A percentile compares a stretch with the other conserved stretches of the same genome.
Conservation (phyloP, 2,329 filamentous ascomycete genomes). For the Simplicillium sp. region DNA sequence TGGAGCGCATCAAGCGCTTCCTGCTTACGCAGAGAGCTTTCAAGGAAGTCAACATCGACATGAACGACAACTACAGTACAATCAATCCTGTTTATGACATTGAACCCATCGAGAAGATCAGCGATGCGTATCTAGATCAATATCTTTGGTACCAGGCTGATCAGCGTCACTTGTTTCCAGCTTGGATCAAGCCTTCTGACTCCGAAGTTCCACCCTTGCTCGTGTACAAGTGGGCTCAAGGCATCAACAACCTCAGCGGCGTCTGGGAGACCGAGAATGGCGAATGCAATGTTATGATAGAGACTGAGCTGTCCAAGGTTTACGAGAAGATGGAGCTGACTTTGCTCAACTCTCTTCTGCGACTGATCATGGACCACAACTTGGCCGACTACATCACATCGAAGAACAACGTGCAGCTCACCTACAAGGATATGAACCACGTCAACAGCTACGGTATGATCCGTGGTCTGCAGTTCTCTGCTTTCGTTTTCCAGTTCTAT, state of each 20-base stretch:
- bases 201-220: slow-evolving; percentile 92
- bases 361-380: slow-evolving; percentile 99
- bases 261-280: slow-evolving; percentile 93
- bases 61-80: slow-evolving; percentile 99
- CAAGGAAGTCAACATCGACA: slow-evolving; percentile 98
- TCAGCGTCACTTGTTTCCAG: slow-evolving; percentile 90
- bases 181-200: slow-evolving; percentile 98
- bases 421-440: slow-evolving; percentile 99
- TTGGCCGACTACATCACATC: slow-evolving; percentile 97
- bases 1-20: slow-evolving; percentile 96
- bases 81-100: slow-evolving; percentile 99
- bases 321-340: slow-evolving; percentile 99
- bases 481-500: slow-evolving; percentile 98
- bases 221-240: slow-evolving; percentile 98
- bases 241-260: slow-evolving; percentile 93
- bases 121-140: slow-evolving; percentile 95
- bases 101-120: slow-evolving; percentile 98
- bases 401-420: slow-evolving; percentile 98
- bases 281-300: slow-evolving; percentile 97
- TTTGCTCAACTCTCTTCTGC: slow-evolving; percentile 81
- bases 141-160: slow-evolving; percentile 99
- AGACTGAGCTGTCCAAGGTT: slow-evolving; percentile 97
- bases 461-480: slow-evolving; percentile 92
- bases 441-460: slow-evolving; percentile 99
- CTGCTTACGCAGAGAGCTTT: slow-evolving; percentile 94